Evolutionary conservation across 2,329 filamentous ascomycete genomes (phyloP), one percentile per base, ranked within the genome.

Genomic region (Cercospora sp.): DNA sequence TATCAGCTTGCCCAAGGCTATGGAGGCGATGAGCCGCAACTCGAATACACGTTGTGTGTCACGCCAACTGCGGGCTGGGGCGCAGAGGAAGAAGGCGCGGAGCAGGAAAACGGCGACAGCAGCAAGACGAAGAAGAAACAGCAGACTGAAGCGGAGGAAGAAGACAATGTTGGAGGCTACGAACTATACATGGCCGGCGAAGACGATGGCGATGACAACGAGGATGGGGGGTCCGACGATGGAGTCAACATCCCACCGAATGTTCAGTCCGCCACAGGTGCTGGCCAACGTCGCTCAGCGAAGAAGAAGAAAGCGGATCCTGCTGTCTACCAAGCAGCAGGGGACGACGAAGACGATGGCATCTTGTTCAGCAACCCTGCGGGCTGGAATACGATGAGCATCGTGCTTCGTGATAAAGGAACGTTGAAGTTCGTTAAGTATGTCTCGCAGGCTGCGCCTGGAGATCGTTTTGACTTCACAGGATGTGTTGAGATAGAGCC

Each of bases 391-490:
- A 92, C 91, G 71, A 85, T 99, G 83, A 93, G 90, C 71, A 88
- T 99, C 72, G 95, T 98, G 33, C 83, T 98, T 73, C 87, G 95
- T 67, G 95, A 99, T 78, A 89, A 88, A 73, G 94, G 92, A 13
- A 90, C 91, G 13, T 84, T 99, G 77, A 90, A 92, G 78, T 99
- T 99, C 78, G 93, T 98, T 76, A 99, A 98, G 84, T 99, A 98
- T 79, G 91, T 99, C 23, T 96, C 91, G 80, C 85, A 85, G 68
- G 87, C 86, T 61, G 95, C 95, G 7, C 88, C 88, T 76, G 95
- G 95, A 0, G 95, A 98, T 80, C 86, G 95, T 53, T 98, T 94
- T 93, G 95, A 99, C 81, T 85, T 98, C 60, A 90, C 88, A 58
- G 95, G 89, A 0, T 88, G 89, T 36, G 92, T 91, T 78, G 92